These are phyloP conservation scores for Globisporangium paroecandrum DNA, from an alignment of 352 stramenopile species.

Conservation along the genomic window DNA sequence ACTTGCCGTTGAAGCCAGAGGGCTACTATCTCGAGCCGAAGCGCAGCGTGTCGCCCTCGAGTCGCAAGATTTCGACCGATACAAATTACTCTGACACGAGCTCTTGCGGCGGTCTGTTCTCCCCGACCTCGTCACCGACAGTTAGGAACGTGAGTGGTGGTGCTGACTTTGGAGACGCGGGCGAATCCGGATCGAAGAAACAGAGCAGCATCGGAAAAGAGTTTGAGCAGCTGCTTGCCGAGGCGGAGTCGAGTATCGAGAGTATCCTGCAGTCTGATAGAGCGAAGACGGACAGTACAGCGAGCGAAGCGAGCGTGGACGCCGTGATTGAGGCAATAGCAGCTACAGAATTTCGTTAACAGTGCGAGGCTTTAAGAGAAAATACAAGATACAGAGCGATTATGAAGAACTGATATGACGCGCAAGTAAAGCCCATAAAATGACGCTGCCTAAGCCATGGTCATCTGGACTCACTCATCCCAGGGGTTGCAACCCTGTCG, in stretches of 20 bases:
- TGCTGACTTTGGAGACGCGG: neutral
- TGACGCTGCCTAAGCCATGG: too few relatives aligned
- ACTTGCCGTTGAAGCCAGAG: constrained; percentile 73
- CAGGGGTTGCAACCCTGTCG: too few relatives aligned
- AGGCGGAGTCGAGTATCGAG: constrained; percentile 74
- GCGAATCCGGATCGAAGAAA: constrained; percentile 21
- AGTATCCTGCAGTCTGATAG: constrained; percentile 22
- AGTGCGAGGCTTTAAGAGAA: neutral
- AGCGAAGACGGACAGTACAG: neutral
- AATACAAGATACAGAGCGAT: neutral
- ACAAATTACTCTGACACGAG: constrained; percentile 44
- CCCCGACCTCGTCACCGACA: constrained; percentile 9
- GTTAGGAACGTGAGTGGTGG: constrained; percentile 8
- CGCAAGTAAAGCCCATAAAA: too few relatives aligned
- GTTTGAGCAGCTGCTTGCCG: constrained; percentile 63
- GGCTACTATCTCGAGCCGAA: constrained; percentile 82
- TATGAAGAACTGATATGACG: too few relatives aligned
- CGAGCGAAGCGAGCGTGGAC: constrained; percentile 13
- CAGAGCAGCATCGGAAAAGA: constrained; percentile 51
- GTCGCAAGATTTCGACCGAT: constrained; percentile 23
- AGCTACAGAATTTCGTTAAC: constrained; percentile 10
- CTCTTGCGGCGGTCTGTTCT: constrained; percentile 19
- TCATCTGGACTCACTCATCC: too few relatives aligned
- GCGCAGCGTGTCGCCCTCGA: constrained; percentile 28
- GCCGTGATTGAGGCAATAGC: constrained; percentile 17